Conservation (phyloP, 1,284 basidiomycete genomes). For the Puccinia polysora region DNA sequence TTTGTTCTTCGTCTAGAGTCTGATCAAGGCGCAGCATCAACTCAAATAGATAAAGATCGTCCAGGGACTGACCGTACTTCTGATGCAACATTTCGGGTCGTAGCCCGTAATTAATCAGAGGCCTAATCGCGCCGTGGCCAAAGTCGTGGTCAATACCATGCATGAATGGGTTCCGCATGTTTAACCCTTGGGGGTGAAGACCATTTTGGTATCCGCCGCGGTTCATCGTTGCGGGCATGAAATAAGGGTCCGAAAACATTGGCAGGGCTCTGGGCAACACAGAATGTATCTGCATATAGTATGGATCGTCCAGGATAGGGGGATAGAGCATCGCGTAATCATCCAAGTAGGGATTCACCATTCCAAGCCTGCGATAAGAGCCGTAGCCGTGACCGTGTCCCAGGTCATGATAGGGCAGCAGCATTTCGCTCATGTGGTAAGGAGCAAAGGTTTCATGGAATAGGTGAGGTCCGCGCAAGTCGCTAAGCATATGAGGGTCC, state of each 20-base stretch:
- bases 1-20: slow-evolving; percentile 30
- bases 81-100: not conserved
- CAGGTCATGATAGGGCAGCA: not conserved
- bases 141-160: slow-evolving; percentile 42
- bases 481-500: no score
- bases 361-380: not conserved
- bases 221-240: not conserved
- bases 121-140: slow-evolving; percentile 19
- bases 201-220: not conserved
- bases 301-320: slow-evolving; percentile 19
- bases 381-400: slow-evolving; percentile 3
- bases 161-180: slow-evolving; percentile 32
- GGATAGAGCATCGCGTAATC: not conserved
- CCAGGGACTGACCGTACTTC: slow-evolving; percentile 27
- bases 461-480: no score
- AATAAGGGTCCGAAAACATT: slow-evolving; percentile 20
- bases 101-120: slow-evolving; percentile 27
- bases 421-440: no score
- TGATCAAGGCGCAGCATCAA: slow-evolving; percentile 31
- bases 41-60: slow-evolving; percentile 42
- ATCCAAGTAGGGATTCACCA: not conserved
- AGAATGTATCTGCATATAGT: slow-evolving; percentile 24
- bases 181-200: not conserved
- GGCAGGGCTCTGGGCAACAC: slow-evolving; percentile 16
- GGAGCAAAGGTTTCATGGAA: no score